phyloP scores from a whole-genome alignment of 202 grass and related monocot species.

The Miscanthus sacchariflorus region DNA sequence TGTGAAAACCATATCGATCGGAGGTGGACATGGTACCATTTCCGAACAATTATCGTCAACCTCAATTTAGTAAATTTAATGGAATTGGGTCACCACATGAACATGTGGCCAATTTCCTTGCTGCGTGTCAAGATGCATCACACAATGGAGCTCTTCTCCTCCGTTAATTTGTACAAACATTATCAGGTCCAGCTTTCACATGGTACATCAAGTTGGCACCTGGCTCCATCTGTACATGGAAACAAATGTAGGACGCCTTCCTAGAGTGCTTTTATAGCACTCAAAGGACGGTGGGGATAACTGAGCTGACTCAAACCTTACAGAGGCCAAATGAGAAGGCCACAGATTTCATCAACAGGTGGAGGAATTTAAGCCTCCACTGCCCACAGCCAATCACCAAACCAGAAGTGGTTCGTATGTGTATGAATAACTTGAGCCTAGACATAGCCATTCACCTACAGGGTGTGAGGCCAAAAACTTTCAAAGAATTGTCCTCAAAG shows the following conservation, averaged over 20 bases:
- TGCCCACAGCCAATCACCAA: neutral
- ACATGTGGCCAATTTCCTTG: too few species aligned
- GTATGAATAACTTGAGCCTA: neutral
- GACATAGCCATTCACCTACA: too few species aligned
- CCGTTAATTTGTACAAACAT: neutral
- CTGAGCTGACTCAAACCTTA: neutral
- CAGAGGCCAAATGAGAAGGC: neutral
- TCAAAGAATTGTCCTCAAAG: too few species aligned
- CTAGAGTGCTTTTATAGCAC: constrained; percentile 3
- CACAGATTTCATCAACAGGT: too few species aligned
- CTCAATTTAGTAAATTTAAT: too few species aligned
- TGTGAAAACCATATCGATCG: too few species aligned
- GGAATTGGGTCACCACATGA: too few species aligned
- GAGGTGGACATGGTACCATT: too few species aligned
- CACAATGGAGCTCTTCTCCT: neutral
- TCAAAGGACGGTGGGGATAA: neutral
- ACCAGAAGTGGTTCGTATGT: neutral
- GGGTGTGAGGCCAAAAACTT: too few species aligned
- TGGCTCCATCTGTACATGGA: neutral
- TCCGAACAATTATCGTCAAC: too few species aligned
- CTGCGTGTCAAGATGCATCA: too few species aligned
- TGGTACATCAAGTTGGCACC: neutral
- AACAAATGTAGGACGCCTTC: neutral
- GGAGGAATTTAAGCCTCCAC: too few species aligned
- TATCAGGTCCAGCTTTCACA: neutral